Percentiles rank a stretch among this genome's conserved stretches.
Conservation (phyloP, 768 basidiomycete genomes). For the Rhodotorula paludigena region DNA sequence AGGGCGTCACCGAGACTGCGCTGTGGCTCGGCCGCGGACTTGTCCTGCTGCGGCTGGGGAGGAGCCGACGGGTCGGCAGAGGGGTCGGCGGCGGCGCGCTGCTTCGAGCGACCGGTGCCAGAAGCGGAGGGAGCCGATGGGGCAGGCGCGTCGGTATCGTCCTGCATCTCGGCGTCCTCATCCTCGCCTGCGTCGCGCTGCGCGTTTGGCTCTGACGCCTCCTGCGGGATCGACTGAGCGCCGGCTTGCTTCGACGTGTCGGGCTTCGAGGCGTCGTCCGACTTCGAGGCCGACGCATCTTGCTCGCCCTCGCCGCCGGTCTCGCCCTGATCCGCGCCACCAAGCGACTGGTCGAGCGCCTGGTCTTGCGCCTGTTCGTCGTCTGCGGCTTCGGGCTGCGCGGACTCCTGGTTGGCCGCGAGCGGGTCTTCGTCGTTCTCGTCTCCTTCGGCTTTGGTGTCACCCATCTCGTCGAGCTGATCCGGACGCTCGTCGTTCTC, state of each 20-base stretch:
- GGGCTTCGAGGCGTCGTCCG: conserved; percentile 14
- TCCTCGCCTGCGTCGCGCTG: conserved; percentile 8
- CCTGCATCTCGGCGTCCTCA: conserved; percentile 9
- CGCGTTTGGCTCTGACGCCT: conserved; percentile 9
- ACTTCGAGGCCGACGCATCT: conserved; percentile 20
- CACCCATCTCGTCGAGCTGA: conserved; percentile 50
- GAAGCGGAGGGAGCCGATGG: conserved; percentile 19
- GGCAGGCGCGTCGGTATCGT: conserved; percentile 12
- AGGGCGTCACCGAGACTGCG: conserved; percentile 79
- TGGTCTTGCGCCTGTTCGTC: conserved; percentile 47
- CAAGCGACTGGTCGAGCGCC: conserved; percentile 30
- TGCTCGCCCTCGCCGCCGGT: conserved; percentile 37
- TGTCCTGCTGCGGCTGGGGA: conserved; percentile 14
- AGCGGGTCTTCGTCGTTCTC: conserved; percentile 62
- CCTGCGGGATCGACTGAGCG: conserved; percentile 1
- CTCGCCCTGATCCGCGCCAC: conserved; percentile 34
- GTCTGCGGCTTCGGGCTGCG: conserved; percentile 57
- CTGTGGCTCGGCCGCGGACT: conserved; percentile 24
- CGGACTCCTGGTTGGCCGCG: conserved; percentile 67
- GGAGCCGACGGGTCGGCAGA: conserved; percentile 23
- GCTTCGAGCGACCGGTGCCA: conserved; percentile 31
- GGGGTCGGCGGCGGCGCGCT: conserved; percentile 28
- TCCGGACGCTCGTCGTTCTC: conserved; percentile 45
- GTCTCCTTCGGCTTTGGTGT: conserved; percentile 44
- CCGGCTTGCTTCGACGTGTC: conserved; percentile 22